phyloP scores from a whole-genome alignment of 352 stramenopile species.

The Blastocystis sp. region DNA sequence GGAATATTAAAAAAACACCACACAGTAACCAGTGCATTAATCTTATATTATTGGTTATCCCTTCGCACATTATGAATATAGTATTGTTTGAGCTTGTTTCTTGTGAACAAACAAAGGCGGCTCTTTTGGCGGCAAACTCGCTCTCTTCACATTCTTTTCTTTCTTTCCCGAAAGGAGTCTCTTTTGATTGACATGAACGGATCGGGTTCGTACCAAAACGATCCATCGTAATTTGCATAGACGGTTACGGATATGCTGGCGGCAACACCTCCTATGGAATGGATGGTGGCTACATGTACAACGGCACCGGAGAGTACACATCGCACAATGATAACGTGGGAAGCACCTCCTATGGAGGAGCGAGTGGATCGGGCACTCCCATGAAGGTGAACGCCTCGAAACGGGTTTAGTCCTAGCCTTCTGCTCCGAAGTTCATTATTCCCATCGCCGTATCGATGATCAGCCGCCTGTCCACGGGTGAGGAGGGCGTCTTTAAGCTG shows the following conservation, averaged over 20 bases:
- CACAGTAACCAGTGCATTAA: too few relatives aligned
- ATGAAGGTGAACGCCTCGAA: background rate
- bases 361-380: conserved; percentile 25
- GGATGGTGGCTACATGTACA: background rate
- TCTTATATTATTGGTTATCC: too few relatives aligned
- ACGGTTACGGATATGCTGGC: conserved; percentile 31
- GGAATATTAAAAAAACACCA: too few relatives aligned
- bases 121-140: background rate
- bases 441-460: conserved; percentile 59
- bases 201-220: background rate
- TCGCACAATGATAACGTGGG: background rate
- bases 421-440: background rate
- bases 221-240: background rate
- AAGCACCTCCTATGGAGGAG: conserved; percentile 26
- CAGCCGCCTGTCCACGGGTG: background rate
- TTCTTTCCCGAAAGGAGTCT: background rate
- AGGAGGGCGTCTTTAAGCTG: conserved; percentile 23
- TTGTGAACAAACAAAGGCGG: background rate
- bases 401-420: background rate
- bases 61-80: too few relatives aligned
- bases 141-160: background rate
- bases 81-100: too few relatives aligned
- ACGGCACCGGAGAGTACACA: conserved; percentile 11
- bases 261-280: conserved; percentile 20
- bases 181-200: background rate